A percentile compares a stretch with the other conserved stretches of the same genome.
Conservation (phyloP, 441 rosid species). For the Populus hybrid region DNA sequence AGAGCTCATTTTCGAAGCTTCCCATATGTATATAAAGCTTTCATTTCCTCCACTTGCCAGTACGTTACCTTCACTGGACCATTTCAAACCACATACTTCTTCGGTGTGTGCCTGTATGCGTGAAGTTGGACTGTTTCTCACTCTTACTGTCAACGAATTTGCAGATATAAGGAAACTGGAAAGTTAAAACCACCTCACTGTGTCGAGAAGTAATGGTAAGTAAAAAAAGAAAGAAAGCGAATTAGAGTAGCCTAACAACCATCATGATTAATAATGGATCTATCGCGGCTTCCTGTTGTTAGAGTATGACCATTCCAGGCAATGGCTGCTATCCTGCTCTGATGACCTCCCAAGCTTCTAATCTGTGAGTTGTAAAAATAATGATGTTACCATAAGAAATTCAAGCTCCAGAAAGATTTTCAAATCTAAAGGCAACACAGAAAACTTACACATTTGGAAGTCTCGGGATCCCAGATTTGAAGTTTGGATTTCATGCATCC, state of each 20-base stretch:
- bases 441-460: constrained; percentile 43
- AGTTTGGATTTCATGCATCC: constrained; percentile 40
- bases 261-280: constrained; percentile 44
- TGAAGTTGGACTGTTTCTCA: constrained; percentile 25
- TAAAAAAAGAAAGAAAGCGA: background rate
- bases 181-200: background rate
- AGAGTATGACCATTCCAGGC: constrained; percentile 44
- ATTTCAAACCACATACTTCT: constrained; percentile 55
- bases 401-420: background rate
- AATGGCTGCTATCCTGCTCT: constrained; percentile 30
- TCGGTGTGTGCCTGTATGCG: constrained; percentile 30
- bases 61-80: constrained; percentile 44
- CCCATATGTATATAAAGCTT: constrained; percentile 49
- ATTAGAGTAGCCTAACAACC: constrained; percentile 22
- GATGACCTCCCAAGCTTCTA: constrained; percentile 40
- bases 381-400: background rate
- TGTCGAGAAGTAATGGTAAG: background rate
- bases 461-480: constrained; percentile 49
- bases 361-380: constrained; percentile 21
- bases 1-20: constrained; percentile 41
- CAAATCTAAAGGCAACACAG: background rate
- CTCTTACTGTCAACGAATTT: constrained; percentile 33
- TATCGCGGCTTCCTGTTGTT: constrained; percentile 51
- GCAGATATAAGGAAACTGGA: background rate
- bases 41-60: constrained; percentile 68